Evolutionary conservation across 208 protist species (phyloP).

Genomic region (Leishmania braziliensis): DNA sequence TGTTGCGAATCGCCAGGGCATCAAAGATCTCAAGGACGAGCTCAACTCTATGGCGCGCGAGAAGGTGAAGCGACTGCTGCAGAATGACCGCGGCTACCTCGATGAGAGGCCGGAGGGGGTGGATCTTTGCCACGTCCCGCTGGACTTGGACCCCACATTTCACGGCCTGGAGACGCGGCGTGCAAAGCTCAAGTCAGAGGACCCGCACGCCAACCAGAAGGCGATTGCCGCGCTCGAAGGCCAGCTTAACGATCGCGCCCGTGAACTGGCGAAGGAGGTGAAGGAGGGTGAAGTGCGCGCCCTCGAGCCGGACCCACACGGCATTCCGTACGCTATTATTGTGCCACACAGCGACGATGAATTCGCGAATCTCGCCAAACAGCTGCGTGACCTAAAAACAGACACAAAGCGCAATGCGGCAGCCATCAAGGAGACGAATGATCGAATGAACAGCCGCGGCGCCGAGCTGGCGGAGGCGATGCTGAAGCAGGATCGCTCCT

Average conservation of each 20-base stretch:
- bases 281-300: conserved; percentile 59
- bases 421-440: conserved; percentile 39
- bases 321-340: conserved; percentile 60
- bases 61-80: conserved; percentile 53
- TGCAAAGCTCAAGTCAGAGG: conserved; percentile 67
- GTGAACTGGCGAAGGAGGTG: conserved; percentile 68
- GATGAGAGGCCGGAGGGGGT: conserved; percentile 71
- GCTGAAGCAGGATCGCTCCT: conserved; percentile 60
- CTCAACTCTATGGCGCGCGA: conserved; percentile 68
- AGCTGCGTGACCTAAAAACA: conserved; percentile 57
- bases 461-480: conserved; percentile 48
- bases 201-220: conserved; percentile 43
- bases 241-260: conserved; percentile 68
- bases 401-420: conserved; percentile 51
- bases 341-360: conserved; percentile 60
- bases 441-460: conserved; percentile 60
- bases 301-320: conserved; percentile 49
- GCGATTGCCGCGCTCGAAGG: conserved; percentile 60
- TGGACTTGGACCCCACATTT: conserved; percentile 73
- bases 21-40: conserved; percentile 68
- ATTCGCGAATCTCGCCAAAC: conserved; percentile 55
- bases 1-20: conserved; percentile 57
- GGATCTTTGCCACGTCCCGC: conserved; percentile 53
- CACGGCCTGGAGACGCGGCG: conserved; percentile 65
- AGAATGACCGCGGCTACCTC: conserved; percentile 71